Evolutionary conservation across 2,329 filamentous ascomycete species (phyloP), one percentile per base, ranked within the genome.

Genomic region (Aaosphaeria pasadenensis): DNA sequence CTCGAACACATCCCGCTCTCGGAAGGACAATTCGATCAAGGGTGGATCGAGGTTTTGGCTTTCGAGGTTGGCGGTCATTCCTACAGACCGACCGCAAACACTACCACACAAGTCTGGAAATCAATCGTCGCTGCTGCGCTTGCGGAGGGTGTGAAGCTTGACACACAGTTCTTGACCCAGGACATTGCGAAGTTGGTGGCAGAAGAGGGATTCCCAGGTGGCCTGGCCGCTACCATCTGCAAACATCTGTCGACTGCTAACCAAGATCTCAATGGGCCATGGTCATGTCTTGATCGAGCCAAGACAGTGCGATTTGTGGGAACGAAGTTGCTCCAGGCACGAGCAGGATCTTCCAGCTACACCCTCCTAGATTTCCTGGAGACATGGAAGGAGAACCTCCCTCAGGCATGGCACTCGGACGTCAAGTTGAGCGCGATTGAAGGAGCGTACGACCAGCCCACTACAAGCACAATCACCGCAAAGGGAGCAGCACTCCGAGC

Each of bases 1-100:
- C 78, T 80, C 52, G 63, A 62, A 7, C 68, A 82, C 57, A 70
- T 82, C 4, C 80, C 81, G 2, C 62, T 82, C 17, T 82, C 79
- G 13, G 57, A 73, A 11, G 71, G 59, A 5, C 75, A 83, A 57
- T 83, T 79, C 53, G 69, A 77, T 49, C 50, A 52, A 6, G 77
- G 64, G 2, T 84, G 79, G 79, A 60, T 57, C 35, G 71, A 77
- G 38, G 54, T 82, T 9, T 74, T 77, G 56, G 80, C 76, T 30
- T 84, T 83, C 63, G 75, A 82, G 49, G 59, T 69, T 50, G 58
- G 60, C 2, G 65, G 51, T 38, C 44, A 55, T 47, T 74, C 71
- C 35, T 77, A 73, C 59, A 66, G 72, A 11, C 80, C 80, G 2
- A 77, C 77, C 43, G 71, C 74, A n/a, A 66, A 62, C 17, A 71